Evolutionary conservation across 768 basidiomycete species (phyloP).

Genomic region (Xerocomus spinulosus): DNA sequence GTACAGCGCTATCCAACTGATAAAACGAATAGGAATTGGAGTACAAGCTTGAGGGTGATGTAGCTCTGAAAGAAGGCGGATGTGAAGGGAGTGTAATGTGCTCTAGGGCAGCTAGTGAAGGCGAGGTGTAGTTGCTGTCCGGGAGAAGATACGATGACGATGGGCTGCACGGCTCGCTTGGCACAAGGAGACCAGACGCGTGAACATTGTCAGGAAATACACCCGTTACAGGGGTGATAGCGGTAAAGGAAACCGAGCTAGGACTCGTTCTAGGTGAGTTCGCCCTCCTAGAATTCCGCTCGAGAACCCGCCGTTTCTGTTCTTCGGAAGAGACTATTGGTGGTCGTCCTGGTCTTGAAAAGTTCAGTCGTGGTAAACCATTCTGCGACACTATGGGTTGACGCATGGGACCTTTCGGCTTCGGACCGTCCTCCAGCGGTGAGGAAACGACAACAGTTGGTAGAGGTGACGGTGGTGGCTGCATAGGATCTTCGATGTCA

Average conservation of each 20-base stretch:
- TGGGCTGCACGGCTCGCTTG: background rate
- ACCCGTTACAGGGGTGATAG: constrained; percentile 24
- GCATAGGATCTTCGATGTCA: constrained; percentile 14
- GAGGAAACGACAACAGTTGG: constrained; percentile 57
- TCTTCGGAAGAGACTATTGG: constrained; percentile 36
- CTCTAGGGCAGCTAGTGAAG: constrained; percentile 8
- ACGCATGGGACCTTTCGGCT: constrained; percentile 28
- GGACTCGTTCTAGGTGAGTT: constrained; percentile 28
- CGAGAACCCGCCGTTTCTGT: constrained; percentile 44
- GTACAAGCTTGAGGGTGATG: constrained; percentile 46
- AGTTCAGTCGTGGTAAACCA: constrained; percentile 44
- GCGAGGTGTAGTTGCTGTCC: constrained; percentile 9
- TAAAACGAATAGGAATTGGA: constrained; percentile 63
- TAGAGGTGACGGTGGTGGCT: constrained; percentile 26
- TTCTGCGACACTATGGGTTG: constrained; percentile 37
- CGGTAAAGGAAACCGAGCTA: constrained; percentile 2
- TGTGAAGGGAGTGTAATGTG: constrained; percentile 25
- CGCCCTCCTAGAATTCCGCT: constrained; percentile 50
- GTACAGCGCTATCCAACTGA: constrained; percentile 43
- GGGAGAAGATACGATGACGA: constrained; percentile 19
- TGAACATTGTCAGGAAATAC: constrained; percentile 5
- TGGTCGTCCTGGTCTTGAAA: constrained; percentile 58
- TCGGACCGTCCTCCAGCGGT: constrained; percentile 27
- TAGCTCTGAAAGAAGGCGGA: constrained; percentile 35
- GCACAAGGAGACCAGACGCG: background rate